Percentiles rank a stretch among this genome's conserved stretches.
Evolutionary conservation across 2,329 filamentous ascomycete species (phyloP).

Genomic region (Colletotrichum gloeosporioides): DNA sequence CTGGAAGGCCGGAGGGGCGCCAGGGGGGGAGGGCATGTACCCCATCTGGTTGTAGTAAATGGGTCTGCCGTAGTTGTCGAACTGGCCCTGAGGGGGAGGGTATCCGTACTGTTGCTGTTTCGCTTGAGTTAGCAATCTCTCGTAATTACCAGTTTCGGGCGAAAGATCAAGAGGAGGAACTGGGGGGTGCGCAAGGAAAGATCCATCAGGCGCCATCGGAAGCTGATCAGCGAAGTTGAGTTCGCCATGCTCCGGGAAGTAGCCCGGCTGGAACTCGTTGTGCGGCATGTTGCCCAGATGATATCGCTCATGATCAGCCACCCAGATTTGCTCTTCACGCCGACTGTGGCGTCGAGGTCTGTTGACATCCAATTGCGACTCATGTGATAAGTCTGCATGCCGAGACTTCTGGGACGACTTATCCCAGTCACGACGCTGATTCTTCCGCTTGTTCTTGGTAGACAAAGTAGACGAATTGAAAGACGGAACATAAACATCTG

Average conservation of each 20-base stretch:
- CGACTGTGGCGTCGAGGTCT: slow-evolving; percentile 49
- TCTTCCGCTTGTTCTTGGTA: slow-evolving; percentile 50
- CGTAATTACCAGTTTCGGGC: slow-evolving; percentile 73
- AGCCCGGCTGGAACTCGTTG: not conserved
- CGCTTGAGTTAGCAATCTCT: slow-evolving; percentile 74
- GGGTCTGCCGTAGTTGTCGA: slow-evolving; percentile 44
- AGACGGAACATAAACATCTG: slow-evolving; percentile 33
- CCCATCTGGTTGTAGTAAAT: slow-evolving; percentile 52
- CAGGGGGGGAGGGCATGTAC: slow-evolving; percentile 48
- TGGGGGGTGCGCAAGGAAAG: slow-evolving; percentile 4
- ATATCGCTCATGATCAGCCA: slow-evolving; percentile 21
- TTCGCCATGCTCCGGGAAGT: slow-evolving; percentile 1
- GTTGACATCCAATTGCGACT: slow-evolving; percentile 35
- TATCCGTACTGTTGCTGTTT: slow-evolving; percentile 67
- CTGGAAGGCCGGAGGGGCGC: slow-evolving; percentile 47
- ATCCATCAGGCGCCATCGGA: slow-evolving; percentile 26
- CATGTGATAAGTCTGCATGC: slow-evolving; percentile 41
- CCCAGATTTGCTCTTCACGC: slow-evolving; percentile 45
- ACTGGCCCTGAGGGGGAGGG: slow-evolving; percentile 45
- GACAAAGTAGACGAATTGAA: slow-evolving; percentile 23
- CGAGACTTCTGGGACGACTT: slow-evolving; percentile 46
- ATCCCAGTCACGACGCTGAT: slow-evolving; percentile 51
- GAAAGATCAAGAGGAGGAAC: slow-evolving; percentile 62
- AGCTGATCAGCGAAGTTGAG: slow-evolving; percentile 30
- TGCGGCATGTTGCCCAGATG: not conserved